Evolutionary conservation across 495 filamentous ascomycete species (phyloP), one percentile per base, ranked within the genome.

Genomic region (Beverwykella pulmonaria): DNA sequence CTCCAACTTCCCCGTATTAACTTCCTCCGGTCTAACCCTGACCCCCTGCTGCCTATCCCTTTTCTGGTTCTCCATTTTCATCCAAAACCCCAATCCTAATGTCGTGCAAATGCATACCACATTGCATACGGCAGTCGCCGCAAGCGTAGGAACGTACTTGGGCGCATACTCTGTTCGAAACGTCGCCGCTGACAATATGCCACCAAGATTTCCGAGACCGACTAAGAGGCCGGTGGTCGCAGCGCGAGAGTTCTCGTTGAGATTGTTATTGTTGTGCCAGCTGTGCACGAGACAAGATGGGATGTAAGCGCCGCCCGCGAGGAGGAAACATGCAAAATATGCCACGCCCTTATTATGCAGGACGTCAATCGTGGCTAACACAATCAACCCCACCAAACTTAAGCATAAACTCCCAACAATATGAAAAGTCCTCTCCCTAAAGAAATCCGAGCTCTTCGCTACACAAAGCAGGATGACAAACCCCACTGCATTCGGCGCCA

Each of bases 181-280:
- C 32, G 52, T 54, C n/a, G 30, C 57, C 30, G 57, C 58, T 12
- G 49, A 55, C 8, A 67, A 32, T 49, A 67, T 67, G 20, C 57
- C 58, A 1, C 64, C 64, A 1, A 68, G 44, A 29, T 65, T 59
- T 14, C 61, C 54, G 27, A 58, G 44, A 22, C 71, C 34, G 20
- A 71, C 65, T 7, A 71, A 74, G 68, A 80, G 71, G 0, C 79
- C 79, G 1, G 78, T 78, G 44, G 75, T 78, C 8, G 75, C 78
- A 2, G 79, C 79, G 0, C 79, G 75, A 0, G 68, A 54, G 36
- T 68, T 71, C 54, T 71, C 68, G 25, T 63, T 56, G 14, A 59
- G 59, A n/a, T 64, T 71, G 58, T 68, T 73, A 49, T 68, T 68
- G 53, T 71, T 68, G 61, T 71, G 71, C 71, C 71, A 73, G 25